phyloP scores from a whole-genome alignment of 179 eudicot genomes.

The Amaranthus tricolor region DNA sequence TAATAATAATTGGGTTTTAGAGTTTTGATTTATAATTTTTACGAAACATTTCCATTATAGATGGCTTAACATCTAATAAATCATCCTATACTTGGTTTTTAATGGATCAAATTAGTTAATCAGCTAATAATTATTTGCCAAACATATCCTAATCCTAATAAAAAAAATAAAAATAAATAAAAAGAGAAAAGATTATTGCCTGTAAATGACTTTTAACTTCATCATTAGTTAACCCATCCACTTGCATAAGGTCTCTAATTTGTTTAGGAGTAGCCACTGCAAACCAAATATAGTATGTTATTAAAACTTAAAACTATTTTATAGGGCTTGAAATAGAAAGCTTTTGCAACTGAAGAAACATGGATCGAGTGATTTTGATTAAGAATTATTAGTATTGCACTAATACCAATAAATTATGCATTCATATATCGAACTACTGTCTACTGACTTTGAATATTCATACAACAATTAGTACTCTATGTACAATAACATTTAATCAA shows the following conservation, averaged over 20 bases:
- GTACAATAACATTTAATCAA: too few relatives aligned
- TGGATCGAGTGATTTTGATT: too few relatives aligned
- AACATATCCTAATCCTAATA: background rate
- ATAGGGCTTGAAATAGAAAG: too few relatives aligned
- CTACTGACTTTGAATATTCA: background rate
- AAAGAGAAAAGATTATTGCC: conserved; percentile 15
- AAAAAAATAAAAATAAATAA: background rate
- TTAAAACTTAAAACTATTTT: background rate
- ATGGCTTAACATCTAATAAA: too few relatives aligned
- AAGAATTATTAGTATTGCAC: background rate
- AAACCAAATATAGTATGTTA: conserved; percentile 14
- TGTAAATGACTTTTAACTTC: conserved; percentile 62
- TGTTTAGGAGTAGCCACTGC: conserved; percentile 58
- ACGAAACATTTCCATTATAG: too few relatives aligned
- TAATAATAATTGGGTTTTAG: too few relatives aligned
- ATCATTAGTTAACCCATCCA: conserved; percentile 50
- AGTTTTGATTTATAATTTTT: too few relatives aligned
- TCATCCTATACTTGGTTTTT: too few relatives aligned
- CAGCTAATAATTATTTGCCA: too few relatives aligned
- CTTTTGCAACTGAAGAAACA: too few relatives aligned
- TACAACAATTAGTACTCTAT: too few relatives aligned
- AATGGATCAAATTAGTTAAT: too few relatives aligned
- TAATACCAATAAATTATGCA: background rate
- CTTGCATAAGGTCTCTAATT: conserved; percentile 49
- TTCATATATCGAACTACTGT: background rate